Evolutionary conservation across 305 asterid genomes (phyloP).

Genomic region (Fraxinus dipetala): DNA sequence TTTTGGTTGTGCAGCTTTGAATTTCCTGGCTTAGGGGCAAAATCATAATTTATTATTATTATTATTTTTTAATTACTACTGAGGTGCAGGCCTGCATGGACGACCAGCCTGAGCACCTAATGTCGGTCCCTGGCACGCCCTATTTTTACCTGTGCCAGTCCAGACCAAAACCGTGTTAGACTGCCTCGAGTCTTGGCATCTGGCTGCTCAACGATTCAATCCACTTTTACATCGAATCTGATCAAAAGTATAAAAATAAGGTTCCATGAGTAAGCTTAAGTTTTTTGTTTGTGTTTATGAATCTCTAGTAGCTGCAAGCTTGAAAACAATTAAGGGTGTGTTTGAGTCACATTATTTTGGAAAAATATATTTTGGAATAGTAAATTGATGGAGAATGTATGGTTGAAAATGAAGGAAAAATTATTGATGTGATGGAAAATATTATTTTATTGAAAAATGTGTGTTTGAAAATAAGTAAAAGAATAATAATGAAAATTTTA

Average conservation of each 20-base stretch:
- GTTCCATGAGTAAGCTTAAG: not conserved
- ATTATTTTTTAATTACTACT: not conserved
- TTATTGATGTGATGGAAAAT: too few species aligned
- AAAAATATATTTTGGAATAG: too few species aligned
- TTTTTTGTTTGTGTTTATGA: not conserved
- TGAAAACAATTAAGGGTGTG: too few species aligned
- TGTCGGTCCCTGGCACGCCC: not conserved
- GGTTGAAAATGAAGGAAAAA: too few species aligned
- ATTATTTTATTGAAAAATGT: too few species aligned
- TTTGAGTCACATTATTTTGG: too few species aligned
- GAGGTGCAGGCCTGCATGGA: not conserved
- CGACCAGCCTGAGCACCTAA: not conserved
- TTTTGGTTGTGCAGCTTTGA: not conserved
- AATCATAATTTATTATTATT: not conserved
- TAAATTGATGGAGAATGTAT: too few species aligned
- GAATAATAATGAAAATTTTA: too few species aligned
- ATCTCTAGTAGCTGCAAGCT: too few species aligned
- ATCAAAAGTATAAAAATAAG: not conserved
- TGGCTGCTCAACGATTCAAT: not conserved
- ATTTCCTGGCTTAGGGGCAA: not conserved
- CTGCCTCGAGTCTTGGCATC: not conserved
- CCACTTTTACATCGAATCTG: not conserved
- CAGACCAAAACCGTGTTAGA: not conserved
- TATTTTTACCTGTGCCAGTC: not conserved
- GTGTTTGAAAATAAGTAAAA: too few species aligned